Percentiles rank a stretch among this genome's conserved stretches.
phyloP scores from a whole-genome alignment of 768 basidiomycete species.

The Lyophyllum atratum region DNA sequence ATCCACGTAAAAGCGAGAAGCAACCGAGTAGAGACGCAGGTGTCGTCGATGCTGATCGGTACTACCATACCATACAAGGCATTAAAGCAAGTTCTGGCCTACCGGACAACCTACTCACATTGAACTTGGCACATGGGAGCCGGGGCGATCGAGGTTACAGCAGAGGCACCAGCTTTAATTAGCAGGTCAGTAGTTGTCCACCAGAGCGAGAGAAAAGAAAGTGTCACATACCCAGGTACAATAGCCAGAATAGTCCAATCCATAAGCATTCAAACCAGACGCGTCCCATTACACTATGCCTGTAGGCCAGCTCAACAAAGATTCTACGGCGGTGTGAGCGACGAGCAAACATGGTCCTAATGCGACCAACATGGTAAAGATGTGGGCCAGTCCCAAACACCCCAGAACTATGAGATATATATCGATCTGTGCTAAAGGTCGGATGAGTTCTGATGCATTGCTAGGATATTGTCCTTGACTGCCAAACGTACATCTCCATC shows the following conservation, averaged over 20 bases:
- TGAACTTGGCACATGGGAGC: slow-evolving; percentile 32
- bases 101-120: slow-evolving; percentile 22
- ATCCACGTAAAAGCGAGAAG: slow-evolving; percentile 55
- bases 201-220: slow-evolving; percentile 17
- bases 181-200: background rate
- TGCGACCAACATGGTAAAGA: slow-evolving; percentile 56
- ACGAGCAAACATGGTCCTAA: background rate
- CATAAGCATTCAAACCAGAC: slow-evolving; percentile 75
- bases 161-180: slow-evolving; percentile 50
- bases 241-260: slow-evolving; percentile 55
- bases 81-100: background rate
- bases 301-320: slow-evolving; percentile 58
- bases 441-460: slow-evolving; percentile 8
- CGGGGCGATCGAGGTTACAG: slow-evolving; percentile 43
- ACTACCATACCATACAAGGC: slow-evolving; percentile 5
- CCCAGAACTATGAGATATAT: slow-evolving; percentile 62
- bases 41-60: slow-evolving; percentile 10
- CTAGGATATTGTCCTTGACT: too few relatives aligned
- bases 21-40: slow-evolving; percentile 56
- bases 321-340: slow-evolving; percentile 35
- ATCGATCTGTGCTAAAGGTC: slow-evolving; percentile 47
- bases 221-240: slow-evolving; percentile 61
- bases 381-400: slow-evolving; percentile 54
- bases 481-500: slow-evolving; percentile 39
- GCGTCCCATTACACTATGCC: slow-evolving; percentile 51